Base-by-base conservation (phyloP, 805 yeast species). In the Barnettozyma siamensis region DNA sequence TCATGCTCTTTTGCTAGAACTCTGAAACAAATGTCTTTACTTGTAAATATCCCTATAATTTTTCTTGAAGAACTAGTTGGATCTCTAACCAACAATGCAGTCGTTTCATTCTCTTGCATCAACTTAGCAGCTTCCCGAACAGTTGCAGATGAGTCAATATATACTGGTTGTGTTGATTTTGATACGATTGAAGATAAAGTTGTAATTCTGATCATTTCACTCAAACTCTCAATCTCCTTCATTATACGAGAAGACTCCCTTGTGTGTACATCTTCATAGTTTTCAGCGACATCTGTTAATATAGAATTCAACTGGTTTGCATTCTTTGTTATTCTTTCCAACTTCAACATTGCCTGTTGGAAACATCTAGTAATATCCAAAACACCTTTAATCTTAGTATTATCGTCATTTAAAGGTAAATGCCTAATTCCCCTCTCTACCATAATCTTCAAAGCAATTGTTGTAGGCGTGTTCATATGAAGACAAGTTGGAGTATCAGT, bases 311-410 rank as follows among this genome's bases (percentile, higher is more conserved):
- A 42, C 41, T 61, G 63, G 34, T 58, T 51, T 3, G 71, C 69
- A 41, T 66, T 69, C 19, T 50, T 44, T 1, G 71, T 55, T 46
- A 70, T 62, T 36, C 64, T 62, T 45, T 70, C 74, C 20, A 70
- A 49, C 36, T 69, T 52, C 3, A 63, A 50, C 68, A 70, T 65
- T 0, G 72, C 74, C 46, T 70, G 72, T 41, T 69, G 67, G 49
- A 69, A 70, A 36, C 75, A 70, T 38, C 68, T 61, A 4, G 74
- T 70, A 27, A 70, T 69, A 50, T 70, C 72, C 21, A 70, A 50
- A 11, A 70, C 63, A 2, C 73, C 74, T n/a, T 61, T 63, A 26
- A 69, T 70, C 3, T 50, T 44, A 3, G 62, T 64, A 10, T 34
- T 37, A n/a, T 58, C 60, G 43, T 69, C 69, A 4, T 63, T 41